Conservation (phyloP, 108 stramenopile species). For the Conticribra weissflogii region DNA sequence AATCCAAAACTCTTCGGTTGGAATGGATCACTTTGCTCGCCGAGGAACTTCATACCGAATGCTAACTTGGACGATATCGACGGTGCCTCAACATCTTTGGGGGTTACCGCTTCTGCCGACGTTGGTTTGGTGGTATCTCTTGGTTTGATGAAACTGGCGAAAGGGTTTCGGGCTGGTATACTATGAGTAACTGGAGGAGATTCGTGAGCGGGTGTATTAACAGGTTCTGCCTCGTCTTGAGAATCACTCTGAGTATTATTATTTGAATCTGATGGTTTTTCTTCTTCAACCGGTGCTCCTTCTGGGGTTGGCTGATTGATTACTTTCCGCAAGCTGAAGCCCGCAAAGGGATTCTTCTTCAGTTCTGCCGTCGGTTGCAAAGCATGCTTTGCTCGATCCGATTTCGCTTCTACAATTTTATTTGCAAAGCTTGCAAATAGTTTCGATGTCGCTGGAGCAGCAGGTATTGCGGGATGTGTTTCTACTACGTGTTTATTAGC, state of each 20-base stretch:
- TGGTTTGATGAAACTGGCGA: slow-evolving; percentile 9
- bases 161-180: not conserved
- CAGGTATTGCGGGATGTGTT: not conserved
- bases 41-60: slow-evolving; percentile 6
- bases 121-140: not conserved
- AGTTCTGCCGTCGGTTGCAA: not conserved
- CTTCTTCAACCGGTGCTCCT: not conserved
- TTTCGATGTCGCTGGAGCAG: not conserved
- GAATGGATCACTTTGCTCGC: slow-evolving; percentile 2
- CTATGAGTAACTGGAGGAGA: too few relatives aligned
- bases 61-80: not conserved
- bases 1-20: slow-evolving; percentile 5
- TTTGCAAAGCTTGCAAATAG: not conserved
- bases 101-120: not conserved
- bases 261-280: too few relatives aligned
- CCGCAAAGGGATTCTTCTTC: slow-evolving; percentile 33
- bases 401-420: not conserved
- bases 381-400: not conserved
- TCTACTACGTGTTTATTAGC: too few relatives aligned
- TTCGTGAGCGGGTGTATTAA: too few relatives aligned
- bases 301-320: not conserved
- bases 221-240: not conserved
- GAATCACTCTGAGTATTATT: not conserved
- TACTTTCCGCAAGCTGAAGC: slow-evolving; percentile 16
- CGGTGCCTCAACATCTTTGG: slow-evolving; percentile 2